Conservation (phyloP, 805 yeast genomes). For the Schizosaccharomyces cryophilus region DNA sequence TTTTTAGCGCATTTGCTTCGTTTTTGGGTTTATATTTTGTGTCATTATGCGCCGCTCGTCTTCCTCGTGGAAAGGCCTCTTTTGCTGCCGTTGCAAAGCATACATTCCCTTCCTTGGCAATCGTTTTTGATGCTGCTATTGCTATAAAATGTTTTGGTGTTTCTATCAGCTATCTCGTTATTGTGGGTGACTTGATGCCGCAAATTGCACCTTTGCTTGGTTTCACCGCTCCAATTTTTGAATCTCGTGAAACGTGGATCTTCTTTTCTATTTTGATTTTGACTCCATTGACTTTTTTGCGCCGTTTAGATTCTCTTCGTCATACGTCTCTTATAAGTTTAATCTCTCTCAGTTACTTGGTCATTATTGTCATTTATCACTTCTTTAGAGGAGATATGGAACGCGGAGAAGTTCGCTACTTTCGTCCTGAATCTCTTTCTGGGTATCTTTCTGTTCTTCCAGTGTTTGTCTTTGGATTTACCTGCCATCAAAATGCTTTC, state of each 20-base stretch:
- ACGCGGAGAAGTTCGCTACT: conserved; percentile 26
- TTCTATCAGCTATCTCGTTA: conserved; percentile 46
- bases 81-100: conserved; percentile 41
- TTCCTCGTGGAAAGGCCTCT: conserved; percentile 37
- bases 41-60: conserved; percentile 29
- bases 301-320: conserved; percentile 56
- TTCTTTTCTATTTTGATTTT: conserved; percentile 18
- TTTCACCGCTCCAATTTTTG: conserved; percentile 4
- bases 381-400: conserved; percentile 33
- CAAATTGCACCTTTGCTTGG: conserved; percentile 12
- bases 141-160: conserved; percentile 63
- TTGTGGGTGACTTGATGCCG: conserved; percentile 58
- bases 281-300: conserved; percentile 44
- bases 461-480: conserved; percentile 80
- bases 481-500: conserved; percentile 91
- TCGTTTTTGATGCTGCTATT: conserved; percentile 48
- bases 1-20: conserved; percentile 40
- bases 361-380: conserved; percentile 50
- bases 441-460: conserved; percentile 52
- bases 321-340: conserved; percentile 69
- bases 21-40: conserved; percentile 42
- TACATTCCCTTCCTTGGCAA: conserved; percentile 44
- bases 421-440: conserved; percentile 18
- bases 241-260: conserved; percentile 24
- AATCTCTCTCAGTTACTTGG: conserved; percentile 53